Evolutionary conservation across 257 asterid genomes (phyloP).

Genomic region (Nemophila menziesii): DNA sequence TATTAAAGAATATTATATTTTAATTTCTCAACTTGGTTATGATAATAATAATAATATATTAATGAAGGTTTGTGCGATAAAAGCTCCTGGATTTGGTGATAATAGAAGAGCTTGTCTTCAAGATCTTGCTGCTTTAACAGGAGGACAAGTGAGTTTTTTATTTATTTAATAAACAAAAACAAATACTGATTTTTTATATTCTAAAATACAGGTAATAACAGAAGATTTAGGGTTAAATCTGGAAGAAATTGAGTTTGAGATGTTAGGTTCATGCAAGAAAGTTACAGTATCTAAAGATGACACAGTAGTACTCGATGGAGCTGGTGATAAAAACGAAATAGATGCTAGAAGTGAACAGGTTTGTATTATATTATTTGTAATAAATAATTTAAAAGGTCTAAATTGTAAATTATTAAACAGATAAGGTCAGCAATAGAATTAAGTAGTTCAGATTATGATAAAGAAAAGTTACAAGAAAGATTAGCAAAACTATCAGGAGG

Average conservation of each 20-base stretch:
- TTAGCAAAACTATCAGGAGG: slow-evolving; percentile 66
- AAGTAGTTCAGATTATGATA: slow-evolving; percentile 49
- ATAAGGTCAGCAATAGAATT: slow-evolving; percentile 36
- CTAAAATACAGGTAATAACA: slow-evolving; percentile 25
- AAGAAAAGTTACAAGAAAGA: slow-evolving; percentile 57
- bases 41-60: neutral
- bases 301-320: slow-evolving; percentile 43
- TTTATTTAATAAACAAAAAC: neutral
- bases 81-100: slow-evolving; percentile 66
- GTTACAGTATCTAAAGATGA: slow-evolving; percentile 41
- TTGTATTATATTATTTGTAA: slow-evolving; percentile 2
- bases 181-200: neutral
- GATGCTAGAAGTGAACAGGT: slow-evolving; percentile 54
- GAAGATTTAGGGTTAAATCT: slow-evolving; percentile 42
- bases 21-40: no score
- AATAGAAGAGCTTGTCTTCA: slow-evolving; percentile 42
- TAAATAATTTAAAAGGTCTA: neutral
- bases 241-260: slow-evolving; percentile 29
- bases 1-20: no score
- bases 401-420: no score
- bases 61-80: slow-evolving; percentile 46
- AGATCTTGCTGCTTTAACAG: slow-evolving; percentile 44
- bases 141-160: slow-evolving; percentile 36
- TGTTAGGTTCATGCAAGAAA: slow-evolving; percentile 51
- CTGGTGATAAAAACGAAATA: slow-evolving; percentile 35